Evolutionary conservation across 2,329 filamentous ascomycete genomes (phyloP), one percentile per base, ranked within the genome.

Genomic region (Fonsecaea pedrosoi): DNA sequence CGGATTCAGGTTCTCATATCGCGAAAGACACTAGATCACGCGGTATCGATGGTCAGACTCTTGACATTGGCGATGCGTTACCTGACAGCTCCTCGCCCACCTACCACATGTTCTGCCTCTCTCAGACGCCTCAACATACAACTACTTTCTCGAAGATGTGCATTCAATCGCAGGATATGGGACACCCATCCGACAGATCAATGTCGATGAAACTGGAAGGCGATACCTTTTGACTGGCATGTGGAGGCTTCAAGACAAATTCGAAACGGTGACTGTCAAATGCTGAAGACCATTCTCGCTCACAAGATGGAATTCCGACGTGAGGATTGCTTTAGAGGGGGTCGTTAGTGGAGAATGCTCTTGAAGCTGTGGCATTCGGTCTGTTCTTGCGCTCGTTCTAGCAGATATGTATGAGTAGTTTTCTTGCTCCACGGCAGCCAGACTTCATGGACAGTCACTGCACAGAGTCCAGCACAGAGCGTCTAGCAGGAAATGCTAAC

Each of bases 21-120:
- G 66, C 62, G 34, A 61, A 57, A 8, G 66, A 65, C 30, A 56
- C 62, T 35, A 48, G 61, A 30, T 18, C 48, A 30, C 6, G 54
- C 9, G 53, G 30, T 9, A n/a, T 54, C 18, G 59, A 40, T 40
- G 9, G 34, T 18, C 15, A 61, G 18, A 10, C 6, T 48, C 45
- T n/a, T 9, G 8, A 40, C 5, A 38, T 34, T 4, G 13, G 18
- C 25, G 18, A 53, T 54, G 59, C 53, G 9, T 54, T 38, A 6
- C 34, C 21, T 40, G 38, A 30, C 7, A 10, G 40, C n/a, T 38
- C 34, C 18, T 32, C 6, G 4, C 48, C 59, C 40, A 18, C 18
- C 2, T 30, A 40, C 32, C 45, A 30, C 45, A 15, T 6, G 21
- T 18, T 13, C 8, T 10, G 34, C 13, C 13, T 18, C 32, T 42